Conservation (phyloP, 78 protist species). For the Neovahlkampfia damariscottae region DNA sequence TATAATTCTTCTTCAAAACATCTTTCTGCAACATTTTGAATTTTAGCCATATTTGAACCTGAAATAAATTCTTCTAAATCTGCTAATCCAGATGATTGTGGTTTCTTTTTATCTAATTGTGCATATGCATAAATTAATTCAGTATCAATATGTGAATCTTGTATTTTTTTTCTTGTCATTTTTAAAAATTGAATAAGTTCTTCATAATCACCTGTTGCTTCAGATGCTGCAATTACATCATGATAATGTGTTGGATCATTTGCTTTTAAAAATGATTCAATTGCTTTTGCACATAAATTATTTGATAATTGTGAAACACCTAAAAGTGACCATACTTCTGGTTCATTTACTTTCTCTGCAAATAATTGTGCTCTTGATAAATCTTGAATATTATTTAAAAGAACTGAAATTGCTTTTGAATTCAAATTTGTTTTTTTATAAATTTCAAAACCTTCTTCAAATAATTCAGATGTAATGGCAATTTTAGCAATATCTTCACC, state of each 20-base stretch:
- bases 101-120: constrained; percentile 10
- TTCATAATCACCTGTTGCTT: constrained; percentile 19
- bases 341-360: constrained; percentile 77
- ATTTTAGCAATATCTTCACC: constrained; percentile 89
- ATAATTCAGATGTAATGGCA: constrained; percentile 71
- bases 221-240: constrained; percentile 18
- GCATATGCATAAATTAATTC: constrained; percentile 90
- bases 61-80: constrained; percentile 96
- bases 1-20: constrained; percentile 85
- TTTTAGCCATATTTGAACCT: constrained; percentile 62
- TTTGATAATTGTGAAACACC: constrained; percentile 86
- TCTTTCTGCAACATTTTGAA: constrained; percentile 85
- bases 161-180: constrained; percentile 45
- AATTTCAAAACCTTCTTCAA: constrained; percentile 97
- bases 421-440: constrained; percentile 84
- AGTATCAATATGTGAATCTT: constrained; percentile 89
- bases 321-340: constrained; percentile 82
- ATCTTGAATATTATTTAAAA: constrained; percentile 63
- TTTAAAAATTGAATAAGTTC: constrained; percentile 21
- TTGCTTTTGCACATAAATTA: constrained; percentile 51
- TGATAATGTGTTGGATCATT: constrained; percentile 48
- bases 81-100: constrained; percentile 60
- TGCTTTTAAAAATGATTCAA: constrained; percentile 76
- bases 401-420: constrained; percentile 83
- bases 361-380: constrained; percentile 90